Evolutionary conservation across 306 rosid species (phyloP).

Genomic region (Quercus aquifolioides): DNA sequence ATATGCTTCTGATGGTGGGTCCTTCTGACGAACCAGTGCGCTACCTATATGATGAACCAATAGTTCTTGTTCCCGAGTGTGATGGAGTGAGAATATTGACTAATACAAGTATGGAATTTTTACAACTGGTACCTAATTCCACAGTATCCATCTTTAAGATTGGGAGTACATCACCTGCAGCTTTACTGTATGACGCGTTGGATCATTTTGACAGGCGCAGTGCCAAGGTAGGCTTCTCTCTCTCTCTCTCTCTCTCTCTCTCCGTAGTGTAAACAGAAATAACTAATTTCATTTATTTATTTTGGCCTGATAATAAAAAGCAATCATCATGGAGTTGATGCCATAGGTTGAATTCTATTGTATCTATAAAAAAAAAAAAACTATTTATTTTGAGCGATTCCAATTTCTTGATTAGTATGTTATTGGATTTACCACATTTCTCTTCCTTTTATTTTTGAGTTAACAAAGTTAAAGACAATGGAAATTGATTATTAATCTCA

Average conservation of each 20-base stretch:
- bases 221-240: constrained; percentile 70
- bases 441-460: not conserved
- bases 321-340: no score
- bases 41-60: constrained; percentile 86
- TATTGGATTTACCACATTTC: not conserved
- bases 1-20: constrained; percentile 95
- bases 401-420: not conserved
- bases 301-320: not conserved
- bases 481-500: not conserved
- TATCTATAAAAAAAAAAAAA: not conserved
- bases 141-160: constrained; percentile 89
- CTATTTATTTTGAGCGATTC: not conserved
- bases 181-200: constrained; percentile 88
- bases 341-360: no score
- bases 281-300: not conserved
- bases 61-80: constrained; percentile 82
- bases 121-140: constrained; percentile 91
- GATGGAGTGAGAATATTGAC: constrained; percentile 97
- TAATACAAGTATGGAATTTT: constrained; percentile 84
- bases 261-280: not conserved
- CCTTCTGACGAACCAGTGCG: constrained; percentile 89
- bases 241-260: not conserved
- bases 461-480: not conserved
- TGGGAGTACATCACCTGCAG: constrained; percentile 97
- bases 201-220: constrained; percentile 98